Percentiles rank a stretch among this genome's conserved stretches.
These are phyloP conservation scores for Przewalskia tangutica DNA, from an alignment of 257 asterid genomes.

Conservation along the genomic window DNA sequence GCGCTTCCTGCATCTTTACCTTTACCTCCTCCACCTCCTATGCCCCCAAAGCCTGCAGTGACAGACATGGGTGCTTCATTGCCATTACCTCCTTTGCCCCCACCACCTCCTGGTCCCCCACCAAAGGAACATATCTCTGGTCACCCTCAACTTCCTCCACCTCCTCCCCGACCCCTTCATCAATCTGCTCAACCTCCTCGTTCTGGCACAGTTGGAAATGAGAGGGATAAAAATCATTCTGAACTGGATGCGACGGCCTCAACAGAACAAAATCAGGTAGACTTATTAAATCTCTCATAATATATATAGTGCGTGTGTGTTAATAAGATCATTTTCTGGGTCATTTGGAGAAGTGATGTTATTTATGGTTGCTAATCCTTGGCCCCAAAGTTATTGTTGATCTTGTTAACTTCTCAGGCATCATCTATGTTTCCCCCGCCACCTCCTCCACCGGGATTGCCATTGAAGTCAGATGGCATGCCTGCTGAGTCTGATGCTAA, in stretches of 20 bases:
- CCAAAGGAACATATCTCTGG: conserved; percentile 56
- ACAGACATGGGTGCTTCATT: conserved; percentile 31
- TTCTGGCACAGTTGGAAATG: conserved; percentile 54
- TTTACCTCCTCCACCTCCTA: conserved; percentile 86
- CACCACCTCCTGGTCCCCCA: conserved; percentile 89
- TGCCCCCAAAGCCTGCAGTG: conserved; percentile 59
- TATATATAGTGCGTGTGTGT: no score
- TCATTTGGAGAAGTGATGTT: background rate
- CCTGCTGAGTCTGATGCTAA: conserved; percentile 49
- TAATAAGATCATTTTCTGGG: background rate
- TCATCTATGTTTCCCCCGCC: conserved; percentile 60
- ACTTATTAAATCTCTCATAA: background rate
- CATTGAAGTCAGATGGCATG: conserved; percentile 38
- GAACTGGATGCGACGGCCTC: conserved; percentile 39
- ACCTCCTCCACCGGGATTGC: conserved; percentile 58
- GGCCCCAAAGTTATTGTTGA: conserved; percentile 2
- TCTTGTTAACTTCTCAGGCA: conserved; percentile 22
- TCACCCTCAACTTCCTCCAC: conserved; percentile 51
- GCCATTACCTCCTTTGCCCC: conserved; percentile 57
- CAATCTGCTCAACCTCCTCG: conserved; percentile 62
- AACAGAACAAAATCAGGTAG: conserved; percentile 52
- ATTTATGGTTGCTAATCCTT: conserved; percentile 2
- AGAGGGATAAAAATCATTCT: conserved; percentile 28
- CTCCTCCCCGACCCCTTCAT: conserved; percentile 38
- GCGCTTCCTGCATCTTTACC: conserved; percentile 52